phyloP scores from a whole-genome alignment of 225 moss, liverwort and hornwort species.

The Antitrichia curtipendula region DNA sequence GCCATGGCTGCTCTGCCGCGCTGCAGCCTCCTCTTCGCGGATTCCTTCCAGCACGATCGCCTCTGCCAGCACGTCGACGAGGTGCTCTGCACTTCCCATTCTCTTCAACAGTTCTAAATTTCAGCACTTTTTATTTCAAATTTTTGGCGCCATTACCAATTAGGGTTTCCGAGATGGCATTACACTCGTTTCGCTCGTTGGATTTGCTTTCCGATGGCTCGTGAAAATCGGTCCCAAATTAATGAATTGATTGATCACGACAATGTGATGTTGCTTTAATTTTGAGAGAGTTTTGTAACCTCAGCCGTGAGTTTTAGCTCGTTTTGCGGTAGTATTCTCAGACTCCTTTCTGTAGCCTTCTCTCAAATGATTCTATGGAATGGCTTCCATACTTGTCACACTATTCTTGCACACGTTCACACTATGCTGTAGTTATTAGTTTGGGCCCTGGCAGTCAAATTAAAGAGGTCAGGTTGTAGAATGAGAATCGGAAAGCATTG shows the following conservation, averaged over 20 bases:
- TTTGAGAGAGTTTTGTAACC: neutral
- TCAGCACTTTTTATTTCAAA: neutral
- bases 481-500: neutral
- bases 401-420: neutral
- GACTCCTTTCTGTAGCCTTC: neutral
- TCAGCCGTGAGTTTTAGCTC: neutral
- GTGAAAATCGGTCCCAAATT: neutral
- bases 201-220: neutral
- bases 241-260: neutral
- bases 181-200: neutral
- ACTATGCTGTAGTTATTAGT: neutral
- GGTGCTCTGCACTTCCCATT: conserved; percentile 14
- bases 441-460: neutral
- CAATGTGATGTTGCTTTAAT: neutral
- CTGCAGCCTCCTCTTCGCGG: conserved; percentile 63
- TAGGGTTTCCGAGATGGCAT: conserved; percentile 3
- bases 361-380: neutral
- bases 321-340: neutral
- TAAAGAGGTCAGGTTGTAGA: neutral
- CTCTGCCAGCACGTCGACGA: conserved; percentile 92
- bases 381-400: neutral
- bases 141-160: neutral
- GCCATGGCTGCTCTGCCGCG: conserved; percentile 28
- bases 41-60: conserved; percentile 69
- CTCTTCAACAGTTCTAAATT: neutral